Conservation (phyloP, 352 stramenopile species). For the Pythium vanterpoolii region DNA sequence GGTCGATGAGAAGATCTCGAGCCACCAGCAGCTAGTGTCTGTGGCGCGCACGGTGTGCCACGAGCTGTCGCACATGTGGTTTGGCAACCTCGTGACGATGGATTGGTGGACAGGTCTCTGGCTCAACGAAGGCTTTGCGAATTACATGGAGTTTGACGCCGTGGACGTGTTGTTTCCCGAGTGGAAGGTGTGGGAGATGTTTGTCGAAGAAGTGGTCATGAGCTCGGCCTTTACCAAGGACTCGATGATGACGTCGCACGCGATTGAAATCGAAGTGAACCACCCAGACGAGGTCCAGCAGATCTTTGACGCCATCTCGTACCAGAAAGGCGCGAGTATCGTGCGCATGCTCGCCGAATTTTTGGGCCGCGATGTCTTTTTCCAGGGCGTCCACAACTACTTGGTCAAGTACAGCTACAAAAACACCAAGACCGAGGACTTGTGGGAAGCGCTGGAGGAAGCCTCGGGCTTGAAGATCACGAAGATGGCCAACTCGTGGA, state of each 20-base stretch:
- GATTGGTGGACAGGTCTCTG: slow-evolving; percentile 94
- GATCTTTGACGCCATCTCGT: slow-evolving; percentile 98
- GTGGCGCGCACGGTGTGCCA: slow-evolving; percentile 96
- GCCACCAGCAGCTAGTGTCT: slow-evolving; percentile 49
- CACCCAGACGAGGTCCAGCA: slow-evolving; percentile 94
- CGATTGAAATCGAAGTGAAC: slow-evolving; percentile 94
- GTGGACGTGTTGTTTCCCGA: slow-evolving; percentile 91
- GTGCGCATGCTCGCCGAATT: slow-evolving; percentile 76
- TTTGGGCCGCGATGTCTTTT: slow-evolving; percentile 65
- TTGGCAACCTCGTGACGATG: slow-evolving; percentile 99
- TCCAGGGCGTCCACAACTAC: slow-evolving; percentile 90
- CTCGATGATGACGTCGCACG: slow-evolving; percentile 87
- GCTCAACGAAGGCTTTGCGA: slow-evolving; percentile 98
- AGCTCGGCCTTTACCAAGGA: slow-evolving; percentile 92
- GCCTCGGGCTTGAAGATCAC: slow-evolving; percentile 87
- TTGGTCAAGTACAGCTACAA: slow-evolving; percentile 91
- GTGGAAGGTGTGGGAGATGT: slow-evolving; percentile 96
- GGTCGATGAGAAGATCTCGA: slow-evolving; percentile 69
- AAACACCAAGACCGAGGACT: slow-evolving; percentile 95
- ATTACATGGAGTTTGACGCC: slow-evolving; percentile 95
- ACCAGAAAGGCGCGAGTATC: slow-evolving; percentile 88
- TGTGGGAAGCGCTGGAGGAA: slow-evolving; percentile 93
- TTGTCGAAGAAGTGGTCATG: slow-evolving; percentile 76
- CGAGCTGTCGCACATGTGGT: slow-evolving; percentile 97
- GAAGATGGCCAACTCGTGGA: slow-evolving; percentile 93